Base-by-base conservation (phyloP, 2,329 filamentous ascomycete species). In the Cadophora luteo-olivacea region DNA sequence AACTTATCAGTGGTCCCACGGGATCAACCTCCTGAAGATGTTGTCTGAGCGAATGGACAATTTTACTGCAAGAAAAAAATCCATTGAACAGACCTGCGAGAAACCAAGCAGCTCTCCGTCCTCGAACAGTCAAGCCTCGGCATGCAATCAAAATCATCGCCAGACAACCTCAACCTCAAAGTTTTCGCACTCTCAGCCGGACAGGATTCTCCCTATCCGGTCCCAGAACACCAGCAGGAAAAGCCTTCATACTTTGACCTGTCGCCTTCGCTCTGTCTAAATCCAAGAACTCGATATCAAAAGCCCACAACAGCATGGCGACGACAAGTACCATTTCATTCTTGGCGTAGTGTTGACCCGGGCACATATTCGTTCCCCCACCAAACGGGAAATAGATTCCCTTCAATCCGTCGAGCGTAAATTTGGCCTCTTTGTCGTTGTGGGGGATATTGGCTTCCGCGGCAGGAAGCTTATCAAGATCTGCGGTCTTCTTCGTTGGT, bases 261-360 rank as follows among this genome's bases (percentile, higher is more conserved):
- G 33, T 58, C 25, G 33, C 25, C 22, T 16, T 25, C n/a, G 51
- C 51, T 2, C 29, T 19, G 3, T 49, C 36, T 24, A 45, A 25
- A 65, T 65, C 63, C 52, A 65, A 6, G 29, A 65, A 19, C 51
- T 65, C 63, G n/a, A 65, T 32, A 1, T 65, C 63, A 49, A 65
- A 65, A 5, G 51, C 33, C 51, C 63, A 58, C n/a, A 49, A 32
- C 36, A 65, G 33, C 51, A 29, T 45, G 12, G 41, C 41, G 1
- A 45, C 14, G 14, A 45, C 16, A 19, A 62, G 60, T 14, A 52
- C 7, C 12, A 52, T 52, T 32, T 67, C 65, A 45, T 67, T 60
- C n/a, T 62, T 67, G 8, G 65, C 65, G 54, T 57, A 67, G 22
- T 52, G 45, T n/a, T 29, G 16, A 25, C 55, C 55, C 49, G 57